phyloP scores from a whole-genome alignment of 2,329 filamentous ascomycete species.

The Sclerotinia borealis region DNA sequence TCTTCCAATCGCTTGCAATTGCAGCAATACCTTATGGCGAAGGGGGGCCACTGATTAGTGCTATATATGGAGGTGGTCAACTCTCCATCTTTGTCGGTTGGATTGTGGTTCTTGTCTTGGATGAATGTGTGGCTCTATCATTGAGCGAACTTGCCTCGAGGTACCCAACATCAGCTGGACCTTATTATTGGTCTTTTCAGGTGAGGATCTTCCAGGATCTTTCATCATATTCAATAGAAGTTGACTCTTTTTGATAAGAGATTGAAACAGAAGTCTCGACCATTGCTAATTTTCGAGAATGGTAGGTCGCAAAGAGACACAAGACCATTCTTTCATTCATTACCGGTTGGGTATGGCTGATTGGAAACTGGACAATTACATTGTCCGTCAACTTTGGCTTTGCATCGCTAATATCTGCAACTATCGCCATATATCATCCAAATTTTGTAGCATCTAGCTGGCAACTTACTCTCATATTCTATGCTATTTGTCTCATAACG shows the following conservation, averaged over 20 bases:
- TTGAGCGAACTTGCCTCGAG: slow-evolving; percentile 70
- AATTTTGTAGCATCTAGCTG: slow-evolving; percentile 49
- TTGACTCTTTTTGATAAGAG: not conserved
- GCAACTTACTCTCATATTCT: slow-evolving; percentile 67
- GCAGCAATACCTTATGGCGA: slow-evolving; percentile 52
- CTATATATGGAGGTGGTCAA: slow-evolving; percentile 38
- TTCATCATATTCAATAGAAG: not conserved
- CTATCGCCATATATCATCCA: slow-evolving; percentile 48
- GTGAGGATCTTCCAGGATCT: not conserved
- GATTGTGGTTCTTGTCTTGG: slow-evolving; percentile 47
- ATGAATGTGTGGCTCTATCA: slow-evolving; percentile 62
- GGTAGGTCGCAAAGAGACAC: slow-evolving; percentile 48
- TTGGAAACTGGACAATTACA: slow-evolving; percentile 77
- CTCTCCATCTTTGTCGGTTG: slow-evolving; percentile 52
- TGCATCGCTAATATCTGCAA: slow-evolving; percentile 47
- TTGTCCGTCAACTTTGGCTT: slow-evolving; percentile 76
- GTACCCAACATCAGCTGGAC: slow-evolving; percentile 70
- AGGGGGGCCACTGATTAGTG: slow-evolving; percentile 29
- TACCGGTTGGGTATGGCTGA: slow-evolving; percentile 69
- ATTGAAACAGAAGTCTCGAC: not conserved
- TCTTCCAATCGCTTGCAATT: slow-evolving; percentile 56
- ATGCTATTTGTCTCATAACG: slow-evolving; percentile 58
- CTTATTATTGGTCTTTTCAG: slow-evolving; percentile 77
- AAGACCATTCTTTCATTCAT: slow-evolving; percentile 63
- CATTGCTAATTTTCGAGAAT: not conserved